Conservation (phyloP, 345 rosid genomes). For the Lumnitzera littorea region DNA sequence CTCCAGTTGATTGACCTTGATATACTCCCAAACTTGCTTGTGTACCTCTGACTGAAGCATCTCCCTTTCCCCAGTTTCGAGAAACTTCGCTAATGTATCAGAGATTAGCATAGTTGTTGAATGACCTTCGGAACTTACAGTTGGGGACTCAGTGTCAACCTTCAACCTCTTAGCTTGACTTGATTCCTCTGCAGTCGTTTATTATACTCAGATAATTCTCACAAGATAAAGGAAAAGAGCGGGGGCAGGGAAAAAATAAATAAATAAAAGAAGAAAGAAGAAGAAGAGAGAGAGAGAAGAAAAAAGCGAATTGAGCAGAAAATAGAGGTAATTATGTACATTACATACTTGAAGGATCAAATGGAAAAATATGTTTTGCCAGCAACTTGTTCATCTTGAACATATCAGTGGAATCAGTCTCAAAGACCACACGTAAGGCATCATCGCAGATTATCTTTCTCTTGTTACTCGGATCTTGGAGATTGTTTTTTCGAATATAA, state of each 20-base stretch:
- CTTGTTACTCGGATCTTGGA: slow-evolving; percentile 98
- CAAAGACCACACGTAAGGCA: slow-evolving; percentile 79
- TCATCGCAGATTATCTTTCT: slow-evolving; percentile 95
- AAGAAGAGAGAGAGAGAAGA: not conserved
- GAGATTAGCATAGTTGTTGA: slow-evolving; percentile 45
- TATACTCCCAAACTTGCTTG: slow-evolving; percentile 69
- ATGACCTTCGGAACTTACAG: slow-evolving; percentile 36
- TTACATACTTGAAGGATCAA: slow-evolving; percentile 73
- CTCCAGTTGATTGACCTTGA: slow-evolving; percentile 68
- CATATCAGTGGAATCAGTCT: slow-evolving; percentile 98
- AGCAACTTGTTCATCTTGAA: slow-evolving; percentile 96
- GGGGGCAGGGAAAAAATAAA: not conserved
- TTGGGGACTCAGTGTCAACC: slow-evolving; percentile 47
- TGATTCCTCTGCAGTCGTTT: slow-evolving; percentile 54
- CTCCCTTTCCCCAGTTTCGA: slow-evolving; percentile 57
- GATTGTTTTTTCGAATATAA: slow-evolving; percentile 91
- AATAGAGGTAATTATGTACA: slow-evolving; percentile 1
- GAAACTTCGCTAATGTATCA: slow-evolving; percentile 74
- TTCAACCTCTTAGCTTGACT: slow-evolving; percentile 66
- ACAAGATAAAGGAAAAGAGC: not conserved
- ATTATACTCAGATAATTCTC: slow-evolving; percentile 7
- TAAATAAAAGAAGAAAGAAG: too few species aligned
- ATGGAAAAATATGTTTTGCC: slow-evolving; percentile 79
- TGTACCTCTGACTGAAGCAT: slow-evolving; percentile 54
- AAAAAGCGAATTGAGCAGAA: not conserved